Percentiles rank a stretch among this genome's conserved stretches.
These are phyloP conservation scores for Candida suzukii DNA, from an alignment of 805 yeast genomes.

Conservation along the genomic window DNA sequence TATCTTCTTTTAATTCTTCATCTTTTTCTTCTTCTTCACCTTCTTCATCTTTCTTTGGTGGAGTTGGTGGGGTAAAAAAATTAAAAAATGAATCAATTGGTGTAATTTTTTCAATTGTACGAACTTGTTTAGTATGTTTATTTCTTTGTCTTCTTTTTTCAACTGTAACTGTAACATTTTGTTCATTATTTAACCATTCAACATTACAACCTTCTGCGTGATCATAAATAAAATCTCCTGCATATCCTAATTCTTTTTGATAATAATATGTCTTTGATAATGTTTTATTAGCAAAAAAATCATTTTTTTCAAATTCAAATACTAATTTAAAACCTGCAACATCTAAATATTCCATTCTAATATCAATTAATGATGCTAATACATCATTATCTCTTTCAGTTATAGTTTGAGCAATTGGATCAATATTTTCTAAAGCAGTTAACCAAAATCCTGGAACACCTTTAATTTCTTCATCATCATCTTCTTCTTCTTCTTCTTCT, in stretches of 20 bases:
- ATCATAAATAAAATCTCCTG: constrained; percentile 95
- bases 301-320: constrained; percentile 73
- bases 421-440: constrained; percentile 85
- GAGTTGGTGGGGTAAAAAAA: constrained; percentile 90
- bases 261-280: constrained; percentile 86
- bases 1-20: constrained; percentile 37
- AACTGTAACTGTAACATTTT: constrained; percentile 76
- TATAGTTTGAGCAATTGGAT: constrained; percentile 73
- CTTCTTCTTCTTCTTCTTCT: constrained; percentile 23
- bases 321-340: constrained; percentile 85
- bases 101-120: constrained; percentile 89
- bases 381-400: constrained; percentile 89
- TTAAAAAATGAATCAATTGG: constrained; percentile 95
- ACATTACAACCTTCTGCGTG: constrained; percentile 90
- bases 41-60: constrained; percentile 37
- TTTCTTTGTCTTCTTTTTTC: constrained; percentile 97
- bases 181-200: constrained; percentile 74
- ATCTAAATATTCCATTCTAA: constrained; percentile 72
- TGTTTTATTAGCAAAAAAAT: constrained; percentile 64
- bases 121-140: constrained; percentile 90
- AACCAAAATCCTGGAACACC: constrained; percentile 97
- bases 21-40: constrained; percentile 48
- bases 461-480: constrained; percentile 29
- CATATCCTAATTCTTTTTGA: constrained; percentile 88
- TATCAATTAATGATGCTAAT: constrained; percentile 56